These are phyloP conservation scores for Sanghuangporus sanghuang DNA, from an alignment of 1,284 basidiomycete species.

Conservation along the genomic window DNA sequence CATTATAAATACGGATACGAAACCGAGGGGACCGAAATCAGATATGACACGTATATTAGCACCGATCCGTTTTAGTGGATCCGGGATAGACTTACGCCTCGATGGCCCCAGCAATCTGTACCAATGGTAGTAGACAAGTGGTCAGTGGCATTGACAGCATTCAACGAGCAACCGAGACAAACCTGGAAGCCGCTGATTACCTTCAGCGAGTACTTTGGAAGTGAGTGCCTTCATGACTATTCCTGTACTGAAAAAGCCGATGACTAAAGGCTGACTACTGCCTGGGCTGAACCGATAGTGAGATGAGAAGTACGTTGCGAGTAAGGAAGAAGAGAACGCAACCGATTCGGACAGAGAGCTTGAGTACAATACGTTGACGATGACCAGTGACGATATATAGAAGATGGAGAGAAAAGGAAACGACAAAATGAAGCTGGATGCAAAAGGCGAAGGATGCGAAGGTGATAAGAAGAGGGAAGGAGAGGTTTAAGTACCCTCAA, in stretches of 20 bases:
- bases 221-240: constrained; percentile 2
- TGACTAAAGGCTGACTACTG: neutral
- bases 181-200: constrained; percentile 12
- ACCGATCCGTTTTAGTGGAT: neutral
- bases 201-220: neutral
- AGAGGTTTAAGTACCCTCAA: neutral
- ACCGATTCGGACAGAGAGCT: neutral
- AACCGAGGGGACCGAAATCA: neutral
- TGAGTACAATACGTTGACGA: neutral
- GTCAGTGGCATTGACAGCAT: neutral
- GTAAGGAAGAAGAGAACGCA: neutral
- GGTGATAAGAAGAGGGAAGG: too few relatives aligned
- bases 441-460: too few relatives aligned
- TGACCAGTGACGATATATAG: neutral
- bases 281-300: neutral
- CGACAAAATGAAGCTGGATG: too few relatives aligned
- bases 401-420: neutral
- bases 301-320: neutral
- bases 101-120: constrained; percentile 89
- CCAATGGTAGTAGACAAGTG: neutral
- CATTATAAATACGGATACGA: neutral
- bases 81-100: constrained; percentile 62
- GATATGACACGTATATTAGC: neutral
- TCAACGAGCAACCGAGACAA: neutral
- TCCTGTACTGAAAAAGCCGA: too few relatives aligned